A percentile compares a stretch with the other conserved stretches of the same genome.
These are phyloP conservation scores for Orbilia ellipsospora DNA, from an alignment of 2,329 filamentous ascomycete genomes.

Conservation along the genomic window DNA sequence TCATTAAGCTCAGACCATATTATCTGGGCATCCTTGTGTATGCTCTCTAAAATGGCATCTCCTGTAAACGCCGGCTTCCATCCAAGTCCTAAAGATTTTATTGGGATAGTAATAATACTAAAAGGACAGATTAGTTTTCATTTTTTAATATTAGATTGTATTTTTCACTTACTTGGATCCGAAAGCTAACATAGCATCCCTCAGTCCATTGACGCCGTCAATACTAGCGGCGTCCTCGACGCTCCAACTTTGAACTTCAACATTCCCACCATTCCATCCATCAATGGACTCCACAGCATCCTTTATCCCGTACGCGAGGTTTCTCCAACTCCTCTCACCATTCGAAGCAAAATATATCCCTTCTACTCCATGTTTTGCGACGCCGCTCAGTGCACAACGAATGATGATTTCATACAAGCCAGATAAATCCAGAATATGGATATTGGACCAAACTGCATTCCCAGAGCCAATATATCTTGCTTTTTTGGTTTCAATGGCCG, in stretches of 20 bases:
- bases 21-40: constrained; percentile 31
- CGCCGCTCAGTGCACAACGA: constrained; percentile 32
- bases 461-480: constrained; percentile 32
- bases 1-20: constrained; percentile 18
- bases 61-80: constrained; percentile 44
- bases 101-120: constrained; percentile 42
- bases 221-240: constrained; percentile 31
- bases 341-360: constrained; percentile 49
- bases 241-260: constrained; percentile 25
- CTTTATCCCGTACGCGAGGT: constrained; percentile 30
- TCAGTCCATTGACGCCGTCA: constrained; percentile 18
- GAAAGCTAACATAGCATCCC: constrained; percentile 34
- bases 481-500: constrained; percentile 37
- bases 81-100: constrained; percentile 10
- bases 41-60: constrained; percentile 33
- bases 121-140: not conserved
- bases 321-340: constrained; percentile 42
- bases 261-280: constrained; percentile 31
- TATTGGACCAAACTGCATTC: constrained; percentile 41
- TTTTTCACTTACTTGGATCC: constrained; percentile 38
- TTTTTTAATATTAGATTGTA: not conserved
- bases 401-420: constrained; percentile 39
- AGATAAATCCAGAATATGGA: constrained; percentile 36
- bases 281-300: constrained; percentile 31
- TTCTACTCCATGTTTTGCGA: constrained; percentile 23